Base-by-base conservation (phyloP, 2,329 filamentous ascomycete genomes). In the Botrytis fragariae region DNA sequence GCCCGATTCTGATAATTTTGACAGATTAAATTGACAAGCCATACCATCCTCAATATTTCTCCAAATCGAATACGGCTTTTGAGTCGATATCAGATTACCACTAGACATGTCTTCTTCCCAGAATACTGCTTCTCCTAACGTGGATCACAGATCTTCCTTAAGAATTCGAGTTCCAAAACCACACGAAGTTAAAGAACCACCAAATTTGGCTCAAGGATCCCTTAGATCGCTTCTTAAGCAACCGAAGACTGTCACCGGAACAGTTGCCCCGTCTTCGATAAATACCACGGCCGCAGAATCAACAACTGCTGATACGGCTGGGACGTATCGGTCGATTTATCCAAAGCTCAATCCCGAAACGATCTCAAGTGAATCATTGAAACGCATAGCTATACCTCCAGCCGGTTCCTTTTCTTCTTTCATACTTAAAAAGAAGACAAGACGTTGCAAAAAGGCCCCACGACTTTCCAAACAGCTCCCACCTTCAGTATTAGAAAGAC, bases 201-300 rank as follows among this genome's bases (percentile, higher is more conserved):
- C 63, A 20, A 51, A 18, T 25, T 18, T 22, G 1, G 12, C 32
- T 37, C 32, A 14, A 37, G 51, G 37, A n/a, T 16, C 20, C 4
- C 22, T 14, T 1, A 6, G 22, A 7, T 6, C 22, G 5, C 20
- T 18, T 14, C 14, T 4, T 6, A 48, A 16, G 12, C 42, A n/a
- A 35, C 3, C 29, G 2, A 18, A 1, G 7, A 16, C 18, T 45
- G 3, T 9, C 12, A 8, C 22, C 20, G 44, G 32, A 22, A 45
- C 25, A 20, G 16, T 4, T 44, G 8, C 25, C 8, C 9, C 14
- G 16, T 22, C 20, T 9, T 7, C 22, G n/a, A 42, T 22, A 0
- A 8, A n/a, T n/a, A 35, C 35, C 10, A 7, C 22, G 22, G 14
- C 8, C 14, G 8, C 1, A 12, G 1, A 0, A n/a, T 6, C 1